Conservation (phyloP, 2,329 filamentous ascomycete genomes). For the Ascochyta viciae-villosae region DNA sequence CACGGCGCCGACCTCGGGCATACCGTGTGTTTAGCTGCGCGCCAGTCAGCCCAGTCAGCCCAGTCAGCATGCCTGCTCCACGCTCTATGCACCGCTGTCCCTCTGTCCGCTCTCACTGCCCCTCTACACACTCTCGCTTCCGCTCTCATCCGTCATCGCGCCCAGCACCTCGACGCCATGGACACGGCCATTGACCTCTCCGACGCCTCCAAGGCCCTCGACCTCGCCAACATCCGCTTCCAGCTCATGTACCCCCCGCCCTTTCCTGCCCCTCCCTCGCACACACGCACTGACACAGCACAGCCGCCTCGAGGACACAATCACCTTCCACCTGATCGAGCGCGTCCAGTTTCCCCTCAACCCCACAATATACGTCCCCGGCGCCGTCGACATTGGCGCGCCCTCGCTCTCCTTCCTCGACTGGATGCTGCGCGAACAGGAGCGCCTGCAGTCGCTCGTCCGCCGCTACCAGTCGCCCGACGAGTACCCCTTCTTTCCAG, state of each 20-base stretch:
- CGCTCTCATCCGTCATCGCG: not conserved
- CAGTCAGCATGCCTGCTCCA: not conserved
- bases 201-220: conserved; percentile 83
- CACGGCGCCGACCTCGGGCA: not conserved
- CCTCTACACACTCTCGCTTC: not conserved
- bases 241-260: conserved; percentile 79
- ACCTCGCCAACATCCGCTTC: conserved; percentile 90
- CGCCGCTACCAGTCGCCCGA: conserved; percentile 95
- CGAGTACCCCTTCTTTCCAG: conserved; percentile 96
- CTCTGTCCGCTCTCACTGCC: too few relatives aligned
- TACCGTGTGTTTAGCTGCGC: not conserved
- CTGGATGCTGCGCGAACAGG: conserved; percentile 91
- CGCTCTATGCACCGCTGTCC: too few relatives aligned
- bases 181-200: conserved; percentile 89
- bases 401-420: conserved; percentile 83
- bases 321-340: conserved; percentile 96
- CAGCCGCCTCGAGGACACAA: conserved; percentile 96
- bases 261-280: not conserved
- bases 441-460: conserved; percentile 88
- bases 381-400: conserved; percentile 79
- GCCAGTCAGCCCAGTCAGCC: not conserved
- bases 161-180: conserved; percentile 63
- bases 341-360: conserved; percentile 97
- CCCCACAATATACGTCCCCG: conserved; percentile 81
- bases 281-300: conserved; percentile 21